Evolutionary conservation across 441 rosid genomes (phyloP).

Genomic region (Erodium moschatum): DNA sequence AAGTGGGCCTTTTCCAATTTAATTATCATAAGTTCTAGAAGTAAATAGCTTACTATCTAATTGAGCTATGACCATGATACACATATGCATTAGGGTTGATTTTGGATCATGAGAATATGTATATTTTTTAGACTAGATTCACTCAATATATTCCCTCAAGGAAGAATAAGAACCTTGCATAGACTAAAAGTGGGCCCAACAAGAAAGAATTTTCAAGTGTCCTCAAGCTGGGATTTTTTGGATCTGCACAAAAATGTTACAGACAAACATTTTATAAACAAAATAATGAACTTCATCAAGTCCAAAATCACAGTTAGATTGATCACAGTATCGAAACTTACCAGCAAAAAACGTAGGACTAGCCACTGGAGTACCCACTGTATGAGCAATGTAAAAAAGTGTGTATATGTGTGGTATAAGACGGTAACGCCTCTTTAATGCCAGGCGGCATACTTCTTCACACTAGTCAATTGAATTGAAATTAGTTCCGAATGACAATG

Average conservation of each 20-base stretch:
- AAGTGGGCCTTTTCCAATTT: neutral
- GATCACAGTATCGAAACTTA: slow-evolving; percentile 25
- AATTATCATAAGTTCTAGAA: neutral
- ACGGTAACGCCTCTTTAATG: slow-evolving; percentile 85
- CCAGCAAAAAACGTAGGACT: slow-evolving; percentile 82
- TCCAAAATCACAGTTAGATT: slow-evolving; percentile 11
- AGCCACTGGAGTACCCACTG: slow-evolving; percentile 68
- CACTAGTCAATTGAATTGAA: slow-evolving; percentile 41
- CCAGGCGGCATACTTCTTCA: slow-evolving; percentile 88
- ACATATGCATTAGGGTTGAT: neutral
- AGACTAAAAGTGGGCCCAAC: slow-evolving; percentile 70
- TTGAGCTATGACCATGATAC: neutral
- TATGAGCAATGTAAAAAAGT: slow-evolving; percentile 80
- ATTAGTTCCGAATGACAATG: slow-evolving; percentile 13
- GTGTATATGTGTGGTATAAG: slow-evolving; percentile 82
- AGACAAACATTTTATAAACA: slow-evolving; percentile 2
- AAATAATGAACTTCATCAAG: slow-evolving; percentile 7
- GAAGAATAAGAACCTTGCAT: slow-evolving; percentile 48
- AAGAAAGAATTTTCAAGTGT: slow-evolving; percentile 70
- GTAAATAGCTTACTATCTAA: neutral
- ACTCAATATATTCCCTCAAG: slow-evolving; percentile 1
- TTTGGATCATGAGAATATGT: neutral
- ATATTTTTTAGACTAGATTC: neutral
- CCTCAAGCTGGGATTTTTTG: slow-evolving; percentile 62
- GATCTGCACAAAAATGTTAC: slow-evolving; percentile 40